A percentile compares a stretch with the other conserved stretches of the same genome.
These are phyloP conservation scores for Saksenaea vasiformis DNA, from an alignment of 371 early-diverging fungal genomes.

Conservation along the genomic window DNA sequence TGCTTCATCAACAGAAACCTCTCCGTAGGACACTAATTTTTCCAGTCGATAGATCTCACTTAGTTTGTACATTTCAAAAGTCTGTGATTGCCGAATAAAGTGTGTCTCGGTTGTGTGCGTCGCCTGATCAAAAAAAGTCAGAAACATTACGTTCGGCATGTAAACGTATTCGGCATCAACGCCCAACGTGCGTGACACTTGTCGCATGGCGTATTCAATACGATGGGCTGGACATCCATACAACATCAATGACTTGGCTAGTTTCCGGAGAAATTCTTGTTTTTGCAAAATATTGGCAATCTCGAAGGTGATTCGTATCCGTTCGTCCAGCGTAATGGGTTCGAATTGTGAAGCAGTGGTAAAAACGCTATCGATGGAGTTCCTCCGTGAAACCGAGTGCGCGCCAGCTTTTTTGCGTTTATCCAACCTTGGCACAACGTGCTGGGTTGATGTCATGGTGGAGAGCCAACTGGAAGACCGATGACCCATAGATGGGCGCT, in stretches of 20 bases:
- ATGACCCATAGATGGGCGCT: constrained; percentile 34
- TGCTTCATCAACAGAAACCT: constrained; percentile 57
- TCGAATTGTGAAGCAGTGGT: constrained; percentile 54
- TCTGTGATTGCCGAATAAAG: constrained; percentile 58
- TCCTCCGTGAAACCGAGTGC: constrained; percentile 35
- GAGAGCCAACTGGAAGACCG: constrained; percentile 50
- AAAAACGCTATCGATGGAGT: constrained; percentile 43
- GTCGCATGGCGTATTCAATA: constrained; percentile 55
- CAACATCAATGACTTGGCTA: constrained; percentile 55
- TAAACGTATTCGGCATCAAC: constrained; percentile 71
- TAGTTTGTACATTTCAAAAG: constrained; percentile 73
- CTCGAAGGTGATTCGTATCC: constrained; percentile 59
- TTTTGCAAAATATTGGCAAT: constrained; percentile 63
- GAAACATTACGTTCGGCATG: constrained; percentile 72
- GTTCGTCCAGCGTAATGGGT: constrained; percentile 57
- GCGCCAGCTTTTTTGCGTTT: constrained; percentile 30
- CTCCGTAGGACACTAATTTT: constrained; percentile 49
- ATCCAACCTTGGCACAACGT: constrained; percentile 47
- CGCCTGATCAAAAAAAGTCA: constrained; percentile 72
- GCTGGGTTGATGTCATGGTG: constrained; percentile 35
- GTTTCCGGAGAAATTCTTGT: constrained; percentile 61
- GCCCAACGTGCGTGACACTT: constrained; percentile 56
- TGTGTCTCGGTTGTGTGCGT: constrained; percentile 82
- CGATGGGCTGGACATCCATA: constrained; percentile 67
- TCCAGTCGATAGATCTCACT: constrained; percentile 61